These are phyloP conservation scores for Coemansia sp. DNA, from an alignment of 192 early-diverging fungal genomes.

Conservation along the genomic window DNA sequence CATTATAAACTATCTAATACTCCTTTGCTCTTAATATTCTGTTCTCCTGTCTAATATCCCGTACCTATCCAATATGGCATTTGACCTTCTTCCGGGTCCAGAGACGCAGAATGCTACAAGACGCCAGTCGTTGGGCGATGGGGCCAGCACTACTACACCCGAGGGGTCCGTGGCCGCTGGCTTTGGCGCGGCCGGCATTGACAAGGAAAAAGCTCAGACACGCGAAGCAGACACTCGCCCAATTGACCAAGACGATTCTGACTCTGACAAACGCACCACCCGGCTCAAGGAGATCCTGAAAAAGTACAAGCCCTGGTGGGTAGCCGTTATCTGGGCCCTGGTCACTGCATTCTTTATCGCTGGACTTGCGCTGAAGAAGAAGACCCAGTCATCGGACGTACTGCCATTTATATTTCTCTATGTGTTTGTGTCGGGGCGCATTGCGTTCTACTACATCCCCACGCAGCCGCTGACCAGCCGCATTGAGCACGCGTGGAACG, in stretches of 20 bases:
- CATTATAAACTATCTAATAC: neutral
- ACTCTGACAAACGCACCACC: neutral
- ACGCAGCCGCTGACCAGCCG: slow-evolving; percentile 7
- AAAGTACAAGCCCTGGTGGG: slow-evolving; percentile 16
- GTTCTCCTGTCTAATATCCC: neutral
- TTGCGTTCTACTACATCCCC: slow-evolving; percentile 46
- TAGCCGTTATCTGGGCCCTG: slow-evolving; percentile 47
- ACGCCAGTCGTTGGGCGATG: neutral
- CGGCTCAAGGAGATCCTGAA: neutral
- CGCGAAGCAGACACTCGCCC: neutral
- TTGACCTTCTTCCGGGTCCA: neutral
- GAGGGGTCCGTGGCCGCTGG: neutral
- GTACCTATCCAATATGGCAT: neutral
- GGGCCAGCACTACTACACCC: neutral
- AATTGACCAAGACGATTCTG: neutral
- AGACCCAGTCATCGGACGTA: slow-evolving; percentile 33
- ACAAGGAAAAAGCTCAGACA: neutral
- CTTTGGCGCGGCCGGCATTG: neutral
- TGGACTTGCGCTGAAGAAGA: slow-evolving; percentile 50
- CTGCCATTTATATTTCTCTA: slow-evolving; percentile 49
- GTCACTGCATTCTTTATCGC: slow-evolving; percentile 61
- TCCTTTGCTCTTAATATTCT: neutral
- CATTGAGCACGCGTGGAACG: neutral
- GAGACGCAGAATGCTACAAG: neutral
- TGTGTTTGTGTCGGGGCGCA: slow-evolving; percentile 51